These are phyloP conservation scores for Kodamaea restingae DNA, from an alignment of 805 yeast species.

Conservation along the genomic window DNA sequence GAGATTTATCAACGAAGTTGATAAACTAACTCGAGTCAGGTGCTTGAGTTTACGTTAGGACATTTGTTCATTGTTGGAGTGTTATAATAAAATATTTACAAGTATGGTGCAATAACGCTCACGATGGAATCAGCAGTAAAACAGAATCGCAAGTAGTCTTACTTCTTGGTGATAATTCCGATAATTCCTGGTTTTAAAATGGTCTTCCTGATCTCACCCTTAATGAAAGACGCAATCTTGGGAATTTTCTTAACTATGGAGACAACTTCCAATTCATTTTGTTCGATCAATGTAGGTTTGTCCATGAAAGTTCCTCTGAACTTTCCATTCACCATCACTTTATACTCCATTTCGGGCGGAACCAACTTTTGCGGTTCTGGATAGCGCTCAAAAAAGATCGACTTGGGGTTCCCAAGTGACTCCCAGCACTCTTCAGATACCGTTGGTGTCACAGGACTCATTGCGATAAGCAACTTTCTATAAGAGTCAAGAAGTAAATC, in stretches of 20 bases:
- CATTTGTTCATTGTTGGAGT: too few relatives aligned
- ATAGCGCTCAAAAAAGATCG: slow-evolving; percentile 61
- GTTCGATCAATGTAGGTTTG: slow-evolving; percentile 30
- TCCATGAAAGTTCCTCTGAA: slow-evolving; percentile 46
- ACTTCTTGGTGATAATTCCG: slow-evolving; percentile 1
- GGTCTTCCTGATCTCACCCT: slow-evolving; percentile 44
- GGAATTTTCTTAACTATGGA: slow-evolving; percentile 20
- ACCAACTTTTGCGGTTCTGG: slow-evolving; percentile 47
- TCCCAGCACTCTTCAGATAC: slow-evolving; percentile 83
- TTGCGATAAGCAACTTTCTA: slow-evolving; percentile 52
- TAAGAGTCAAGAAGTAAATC: slow-evolving; percentile 46
- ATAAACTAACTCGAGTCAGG: too few relatives aligned
- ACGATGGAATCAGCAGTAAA: too few relatives aligned
- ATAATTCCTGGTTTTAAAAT: slow-evolving; percentile 52
- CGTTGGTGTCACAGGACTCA: slow-evolving; percentile 81
- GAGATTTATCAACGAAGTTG: too few relatives aligned
- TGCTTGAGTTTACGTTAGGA: too few relatives aligned
- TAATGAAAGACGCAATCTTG: slow-evolving; percentile 1
- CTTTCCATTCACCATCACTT: slow-evolving; percentile 73
- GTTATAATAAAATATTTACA: background rate
- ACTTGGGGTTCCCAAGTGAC: slow-evolving; percentile 36
- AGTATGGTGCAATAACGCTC: too few relatives aligned
- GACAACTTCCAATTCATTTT: slow-evolving; percentile 30
- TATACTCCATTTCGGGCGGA: slow-evolving; percentile 41
- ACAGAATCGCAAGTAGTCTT: too few relatives aligned